Conservation (phyloP, 2,329 filamentous ascomycete genomes). For the Neonectria sp. region DNA sequence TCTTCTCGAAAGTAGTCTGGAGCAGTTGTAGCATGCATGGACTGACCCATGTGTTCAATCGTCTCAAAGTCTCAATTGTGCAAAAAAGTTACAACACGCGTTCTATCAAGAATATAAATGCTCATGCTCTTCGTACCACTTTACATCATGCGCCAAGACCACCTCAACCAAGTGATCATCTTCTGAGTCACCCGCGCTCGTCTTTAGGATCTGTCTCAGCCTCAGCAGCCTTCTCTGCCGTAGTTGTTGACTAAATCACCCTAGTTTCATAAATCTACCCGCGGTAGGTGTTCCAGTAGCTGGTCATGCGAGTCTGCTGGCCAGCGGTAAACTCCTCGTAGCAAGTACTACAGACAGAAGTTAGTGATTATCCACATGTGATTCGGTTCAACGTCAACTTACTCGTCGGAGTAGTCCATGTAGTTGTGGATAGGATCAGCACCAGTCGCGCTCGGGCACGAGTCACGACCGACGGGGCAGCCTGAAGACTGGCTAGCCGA, state of each 20-base stretch:
- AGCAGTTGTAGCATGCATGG: too few species aligned
- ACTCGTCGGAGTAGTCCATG: slow-evolving; percentile 61
- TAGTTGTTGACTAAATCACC: neutral
- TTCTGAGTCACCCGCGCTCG: neutral
- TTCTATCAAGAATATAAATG: neutral
- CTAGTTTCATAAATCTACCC: slow-evolving; percentile 27
- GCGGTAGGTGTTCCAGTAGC: slow-evolving; percentile 55
- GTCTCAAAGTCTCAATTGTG: too few species aligned
- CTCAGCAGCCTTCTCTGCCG: too few species aligned
- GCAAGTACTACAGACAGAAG: slow-evolving; percentile 42
- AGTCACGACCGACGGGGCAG: slow-evolving; percentile 56
- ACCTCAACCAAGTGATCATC: neutral
- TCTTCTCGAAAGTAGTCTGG: too few species aligned
- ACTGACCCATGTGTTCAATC: too few species aligned
- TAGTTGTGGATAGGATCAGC: slow-evolving; percentile 57
- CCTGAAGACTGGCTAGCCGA: slow-evolving; percentile 51
- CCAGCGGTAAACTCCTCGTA: neutral
- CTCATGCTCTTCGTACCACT: neutral
- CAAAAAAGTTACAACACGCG: neutral
- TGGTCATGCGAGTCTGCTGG: slow-evolving; percentile 56
- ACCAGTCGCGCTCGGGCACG: slow-evolving; percentile 51
- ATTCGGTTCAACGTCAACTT: slow-evolving; percentile 33
- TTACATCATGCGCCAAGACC: neutral
- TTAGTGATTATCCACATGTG: neutral
- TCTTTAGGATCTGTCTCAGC: too few species aligned